A percentile compares a stretch with the other conserved stretches of the same genome.
Evolutionary conservation across 2,329 filamentous ascomycete genomes (phyloP).

Genomic region (Ascocoryne sarcoides): DNA sequence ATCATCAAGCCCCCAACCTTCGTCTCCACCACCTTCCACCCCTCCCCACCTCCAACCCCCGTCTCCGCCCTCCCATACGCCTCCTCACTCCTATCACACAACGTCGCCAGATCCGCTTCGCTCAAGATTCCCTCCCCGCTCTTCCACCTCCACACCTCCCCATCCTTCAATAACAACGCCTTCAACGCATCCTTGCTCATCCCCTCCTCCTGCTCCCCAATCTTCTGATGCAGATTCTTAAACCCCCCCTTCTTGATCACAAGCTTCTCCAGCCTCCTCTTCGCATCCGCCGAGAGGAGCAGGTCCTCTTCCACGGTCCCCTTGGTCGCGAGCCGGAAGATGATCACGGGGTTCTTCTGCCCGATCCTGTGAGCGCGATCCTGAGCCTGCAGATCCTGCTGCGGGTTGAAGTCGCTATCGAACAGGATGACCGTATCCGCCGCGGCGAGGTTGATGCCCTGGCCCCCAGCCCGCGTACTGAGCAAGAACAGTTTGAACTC

Average conservation of each 20-base stretch:
- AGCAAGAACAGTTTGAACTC: conserved; percentile 2
- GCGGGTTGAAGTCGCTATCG: conserved; percentile 88
- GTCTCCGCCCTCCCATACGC: conserved; percentile 65
- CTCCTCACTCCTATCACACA: conserved; percentile 63
- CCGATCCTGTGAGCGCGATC: conserved; percentile 93
- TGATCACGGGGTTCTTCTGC: conserved; percentile 82
- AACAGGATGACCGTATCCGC: conserved; percentile 92
- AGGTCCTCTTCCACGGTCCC: conserved; percentile 86
- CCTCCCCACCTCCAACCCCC: conserved; percentile 63
- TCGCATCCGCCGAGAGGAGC: conserved; percentile 80
- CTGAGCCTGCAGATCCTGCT: conserved; percentile 93
- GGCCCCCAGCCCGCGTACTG: conserved; percentile 79
- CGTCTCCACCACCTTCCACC: conserved; percentile 77
- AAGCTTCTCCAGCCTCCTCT: conserved; percentile 84
- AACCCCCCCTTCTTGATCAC: conserved; percentile 93
- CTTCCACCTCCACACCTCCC: conserved; percentile 51
- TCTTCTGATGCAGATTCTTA: conserved; percentile 56
- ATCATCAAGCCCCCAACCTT: conserved; percentile 36
- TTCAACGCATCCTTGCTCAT: conserved; percentile 54
- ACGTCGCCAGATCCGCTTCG: conserved; percentile 63
- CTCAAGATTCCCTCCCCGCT: conserved; percentile 61
- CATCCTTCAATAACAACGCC: conserved; percentile 61
- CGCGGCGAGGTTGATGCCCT: conserved; percentile 87
- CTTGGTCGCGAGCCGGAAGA: conserved; percentile 89
- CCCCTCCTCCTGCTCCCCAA: conserved; percentile 36